Conservation (phyloP, 1,284 basidiomycete genomes). For the Malassezia globosa region DNA sequence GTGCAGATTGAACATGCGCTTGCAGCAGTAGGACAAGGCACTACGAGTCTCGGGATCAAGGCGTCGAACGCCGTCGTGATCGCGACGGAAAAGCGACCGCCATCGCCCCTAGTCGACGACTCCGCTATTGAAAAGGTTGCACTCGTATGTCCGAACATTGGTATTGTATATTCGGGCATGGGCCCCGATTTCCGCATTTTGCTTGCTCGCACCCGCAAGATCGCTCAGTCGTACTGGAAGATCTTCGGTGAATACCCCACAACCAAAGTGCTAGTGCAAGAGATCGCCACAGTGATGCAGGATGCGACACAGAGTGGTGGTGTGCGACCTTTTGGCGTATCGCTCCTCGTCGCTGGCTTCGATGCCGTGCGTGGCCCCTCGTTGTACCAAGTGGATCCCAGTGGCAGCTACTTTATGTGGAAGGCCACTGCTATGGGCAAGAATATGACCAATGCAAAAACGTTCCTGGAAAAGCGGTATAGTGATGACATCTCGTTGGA, state of each 20-base stretch:
- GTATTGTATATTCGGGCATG: slow-evolving; percentile 94
- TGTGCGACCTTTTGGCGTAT: slow-evolving; percentile 94
- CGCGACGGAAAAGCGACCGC: slow-evolving; percentile 97
- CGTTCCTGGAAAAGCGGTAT: slow-evolving; percentile 93
- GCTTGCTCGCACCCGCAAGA: slow-evolving; percentile 85
- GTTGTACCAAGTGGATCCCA: slow-evolving; percentile 96
- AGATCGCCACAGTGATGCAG: slow-evolving; percentile 96
- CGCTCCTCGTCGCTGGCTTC: slow-evolving; percentile 89
- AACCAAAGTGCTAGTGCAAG: slow-evolving; percentile 87
- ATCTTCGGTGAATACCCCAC: slow-evolving; percentile 98
- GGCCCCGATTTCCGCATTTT: slow-evolving; percentile 94
- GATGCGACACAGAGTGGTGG: slow-evolving; percentile 97
- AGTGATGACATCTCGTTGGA: slow-evolving; percentile 98
- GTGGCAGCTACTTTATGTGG: slow-evolving; percentile 89
- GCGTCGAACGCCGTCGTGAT: slow-evolving; percentile 98
- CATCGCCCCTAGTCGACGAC: slow-evolving; percentile 93
- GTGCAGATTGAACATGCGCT: slow-evolving; percentile 95
- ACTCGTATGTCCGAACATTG: slow-evolving; percentile 93
- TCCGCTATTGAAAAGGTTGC: slow-evolving; percentile 90
- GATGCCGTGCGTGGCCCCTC: slow-evolving; percentile 80
- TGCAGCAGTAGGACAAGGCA: slow-evolving; percentile 73
- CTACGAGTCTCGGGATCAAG: slow-evolving; percentile 95
- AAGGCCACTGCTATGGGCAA: slow-evolving; percentile 99
- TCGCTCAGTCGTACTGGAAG: slow-evolving; percentile 97
- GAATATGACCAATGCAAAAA: slow-evolving; percentile 99